A percentile compares a stretch with the other conserved stretches of the same genome.
Conservation (phyloP, 805 yeast species). For the Blastobotrys attinorum region DNA sequence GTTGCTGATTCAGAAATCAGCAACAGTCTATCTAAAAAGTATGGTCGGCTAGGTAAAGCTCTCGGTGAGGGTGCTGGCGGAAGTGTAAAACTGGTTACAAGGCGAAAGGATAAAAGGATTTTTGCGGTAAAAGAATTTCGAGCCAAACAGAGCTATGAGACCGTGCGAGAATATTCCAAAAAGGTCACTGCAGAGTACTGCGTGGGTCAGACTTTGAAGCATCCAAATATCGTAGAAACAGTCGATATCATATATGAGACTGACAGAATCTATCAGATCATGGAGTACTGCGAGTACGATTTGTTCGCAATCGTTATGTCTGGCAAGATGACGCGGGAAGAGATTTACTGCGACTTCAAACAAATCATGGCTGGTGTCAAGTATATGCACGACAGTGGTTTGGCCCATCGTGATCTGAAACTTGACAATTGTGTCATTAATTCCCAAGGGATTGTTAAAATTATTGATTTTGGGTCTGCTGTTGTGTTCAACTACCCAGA, state of each 20-base stretch:
- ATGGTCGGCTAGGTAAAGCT: slow-evolving; percentile 74
- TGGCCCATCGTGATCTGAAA: slow-evolving; percentile 87
- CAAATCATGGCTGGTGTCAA: slow-evolving; percentile 75
- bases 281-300: slow-evolving; percentile 93
- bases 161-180: slow-evolving; percentile 78
- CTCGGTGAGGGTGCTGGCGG: slow-evolving; percentile 97
- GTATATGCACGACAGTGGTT: slow-evolving; percentile 75
- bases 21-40: slow-evolving; percentile 46
- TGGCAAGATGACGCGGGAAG: slow-evolving; percentile 72
- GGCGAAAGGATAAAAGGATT: slow-evolving; percentile 57
- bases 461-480: slow-evolving; percentile 91
- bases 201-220: slow-evolving; percentile 83
- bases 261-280: slow-evolving; percentile 78
- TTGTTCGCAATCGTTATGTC: slow-evolving; percentile 92
- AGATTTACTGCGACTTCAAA: slow-evolving; percentile 82
- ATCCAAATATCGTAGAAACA: slow-evolving; percentile 85
- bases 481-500: slow-evolving; percentile 88
- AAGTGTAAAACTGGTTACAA: slow-evolving; percentile 63
- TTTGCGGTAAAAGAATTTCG: slow-evolving; percentile 94
- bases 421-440: slow-evolving; percentile 88
- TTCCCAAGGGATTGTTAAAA: slow-evolving; percentile 72
- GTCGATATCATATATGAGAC: slow-evolving; percentile 86
- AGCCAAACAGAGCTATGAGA: slow-evolving; percentile 62
- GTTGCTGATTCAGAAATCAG: slow-evolving; percentile 24
- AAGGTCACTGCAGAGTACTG: slow-evolving; percentile 93